phyloP scores from a whole-genome alignment of 805 yeast species.

The Metschnikowia koreensis region DNA sequence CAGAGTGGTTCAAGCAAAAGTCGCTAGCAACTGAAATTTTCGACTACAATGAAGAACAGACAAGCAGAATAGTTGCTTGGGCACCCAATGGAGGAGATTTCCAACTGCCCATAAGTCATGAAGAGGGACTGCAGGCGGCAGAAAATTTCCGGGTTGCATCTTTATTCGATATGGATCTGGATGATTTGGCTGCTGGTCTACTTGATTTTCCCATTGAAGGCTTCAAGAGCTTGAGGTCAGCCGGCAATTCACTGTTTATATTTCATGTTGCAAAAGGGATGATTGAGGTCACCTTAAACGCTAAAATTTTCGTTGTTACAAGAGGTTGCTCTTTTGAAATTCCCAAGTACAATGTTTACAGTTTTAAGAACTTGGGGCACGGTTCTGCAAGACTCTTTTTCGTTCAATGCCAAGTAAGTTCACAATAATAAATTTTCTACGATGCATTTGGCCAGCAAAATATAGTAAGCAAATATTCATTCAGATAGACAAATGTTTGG shows the following conservation, averaged over 20 bases:
- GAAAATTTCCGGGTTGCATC: slow-evolving; percentile 61
- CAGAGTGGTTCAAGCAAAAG: slow-evolving; percentile 52
- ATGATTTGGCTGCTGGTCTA: slow-evolving; percentile 71
- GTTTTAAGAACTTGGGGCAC: slow-evolving; percentile 61
- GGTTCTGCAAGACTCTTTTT: slow-evolving; percentile 65
- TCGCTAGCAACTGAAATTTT: slow-evolving; percentile 47
- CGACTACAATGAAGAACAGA: slow-evolving; percentile 33
- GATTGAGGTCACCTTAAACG: slow-evolving; percentile 63
- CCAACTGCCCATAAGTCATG: slow-evolving; percentile 31
- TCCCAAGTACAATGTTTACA: slow-evolving; percentile 74
- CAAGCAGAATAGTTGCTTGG: slow-evolving; percentile 57
- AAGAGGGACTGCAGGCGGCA: slow-evolving; percentile 30
- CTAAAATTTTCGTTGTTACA: slow-evolving; percentile 56
- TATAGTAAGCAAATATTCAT: neutral
- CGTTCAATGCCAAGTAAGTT: slow-evolving; percentile 54
- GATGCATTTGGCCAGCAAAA: neutral
- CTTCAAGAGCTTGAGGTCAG: slow-evolving; percentile 55
- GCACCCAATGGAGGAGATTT: slow-evolving; percentile 55
- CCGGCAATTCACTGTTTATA: slow-evolving; percentile 66
- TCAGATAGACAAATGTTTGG: too few species aligned
- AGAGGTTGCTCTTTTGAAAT: slow-evolving; percentile 79
- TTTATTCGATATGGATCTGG: slow-evolving; percentile 60
- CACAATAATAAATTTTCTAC: neutral
- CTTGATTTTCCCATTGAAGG: slow-evolving; percentile 63
- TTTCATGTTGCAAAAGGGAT: slow-evolving; percentile 74